phyloP scores from a whole-genome alignment of 2,329 filamentous ascomycete genomes.

The Cercospora sp. region DNA sequence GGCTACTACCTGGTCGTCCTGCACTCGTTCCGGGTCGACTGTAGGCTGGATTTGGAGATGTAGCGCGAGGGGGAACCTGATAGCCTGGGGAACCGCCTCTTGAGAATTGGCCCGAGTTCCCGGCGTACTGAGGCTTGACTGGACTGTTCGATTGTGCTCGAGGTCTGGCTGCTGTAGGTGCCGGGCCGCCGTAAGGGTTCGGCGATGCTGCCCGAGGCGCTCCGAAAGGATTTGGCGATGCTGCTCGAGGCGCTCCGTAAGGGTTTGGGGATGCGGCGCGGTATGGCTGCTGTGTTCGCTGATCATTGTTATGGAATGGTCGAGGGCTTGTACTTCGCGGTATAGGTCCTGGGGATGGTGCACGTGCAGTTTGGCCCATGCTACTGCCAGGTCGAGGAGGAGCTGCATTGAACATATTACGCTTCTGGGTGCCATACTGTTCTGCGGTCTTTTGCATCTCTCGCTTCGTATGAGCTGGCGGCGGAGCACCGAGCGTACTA shows the following conservation, averaged over 20 bases:
- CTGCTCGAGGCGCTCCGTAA: slow-evolving; percentile 47
- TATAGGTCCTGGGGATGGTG: slow-evolving; percentile 64
- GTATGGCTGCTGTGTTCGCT: slow-evolving; percentile 30
- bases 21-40: slow-evolving; percentile 40
- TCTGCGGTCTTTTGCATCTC: slow-evolving; percentile 96
- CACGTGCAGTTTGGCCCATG: slow-evolving; percentile 41
- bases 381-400: slow-evolving; percentile 35
- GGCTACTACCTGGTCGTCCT: slow-evolving; percentile 45
- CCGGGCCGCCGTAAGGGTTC: slow-evolving; percentile 52
- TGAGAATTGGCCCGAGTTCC: slow-evolving; percentile 29
- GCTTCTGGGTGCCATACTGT: slow-evolving; percentile 79
- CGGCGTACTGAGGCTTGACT: slow-evolving; percentile 41
- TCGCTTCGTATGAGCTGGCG: slow-evolving; percentile 86
- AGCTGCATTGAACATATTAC: slow-evolving; percentile 66
- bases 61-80: slow-evolving; percentile 42
- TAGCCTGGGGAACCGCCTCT: slow-evolving; percentile 44
- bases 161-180: slow-evolving; percentile 35
- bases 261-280: slow-evolving; percentile 63
- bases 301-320: slow-evolving; percentile 49
- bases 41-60: slow-evolving; percentile 42
- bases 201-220: slow-evolving; percentile 30
- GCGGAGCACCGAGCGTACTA: slow-evolving; percentile 80
- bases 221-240: slow-evolving; percentile 54
- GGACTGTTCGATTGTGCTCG: slow-evolving; percentile 46
- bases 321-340: slow-evolving; percentile 59